phyloP scores from a whole-genome alignment of 768 basidiomycete genomes.

The Lyophyllum atratum region DNA sequence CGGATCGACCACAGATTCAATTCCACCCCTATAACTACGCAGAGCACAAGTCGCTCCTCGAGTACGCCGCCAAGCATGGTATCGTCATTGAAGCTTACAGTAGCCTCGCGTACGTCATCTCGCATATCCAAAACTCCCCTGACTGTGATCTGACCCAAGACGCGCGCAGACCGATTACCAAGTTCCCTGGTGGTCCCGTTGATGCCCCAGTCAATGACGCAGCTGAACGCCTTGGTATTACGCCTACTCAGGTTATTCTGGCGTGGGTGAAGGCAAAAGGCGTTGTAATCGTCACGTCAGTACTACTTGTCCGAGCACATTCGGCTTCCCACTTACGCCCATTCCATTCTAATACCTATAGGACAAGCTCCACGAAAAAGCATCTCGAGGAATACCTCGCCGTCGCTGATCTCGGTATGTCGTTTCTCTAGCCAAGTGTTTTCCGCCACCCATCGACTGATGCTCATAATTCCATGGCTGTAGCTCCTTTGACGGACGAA shows the following conservation, averaged over 20 bases:
- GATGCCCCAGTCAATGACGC: slow-evolving; percentile 54
- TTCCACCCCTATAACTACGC: slow-evolving; percentile 63
- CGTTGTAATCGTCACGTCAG: slow-evolving; percentile 63
- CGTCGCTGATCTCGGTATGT: slow-evolving; percentile 53
- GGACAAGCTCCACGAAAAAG: slow-evolving; percentile 61
- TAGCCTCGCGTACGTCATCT: slow-evolving; percentile 42
- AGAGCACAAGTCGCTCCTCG: slow-evolving; percentile 46
- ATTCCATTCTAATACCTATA: slow-evolving; percentile 25
- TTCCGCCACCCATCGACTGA: neutral
- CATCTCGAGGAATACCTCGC: slow-evolving; percentile 70
- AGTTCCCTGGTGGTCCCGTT: slow-evolving; percentile 63
- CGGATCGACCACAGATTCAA: slow-evolving; percentile 37
- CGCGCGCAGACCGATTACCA: slow-evolving; percentile 51
- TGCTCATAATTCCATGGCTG: neutral
- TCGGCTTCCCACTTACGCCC: too few relatives aligned
- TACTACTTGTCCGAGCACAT: neutral
- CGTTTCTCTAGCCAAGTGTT: too few relatives aligned
- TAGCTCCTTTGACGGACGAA: slow-evolving; percentile 54
- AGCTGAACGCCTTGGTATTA: slow-evolving; percentile 55
- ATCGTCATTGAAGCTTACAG: slow-evolving; percentile 62
- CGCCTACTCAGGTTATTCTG: slow-evolving; percentile 66
- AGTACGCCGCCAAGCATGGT: slow-evolving; percentile 46
- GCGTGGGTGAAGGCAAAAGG: slow-evolving; percentile 72
- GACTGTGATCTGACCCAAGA: neutral
- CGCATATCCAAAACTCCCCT: too few relatives aligned